Conservation (phyloP, 1,139 yeast species). For the Pichia sp. region DNA sequence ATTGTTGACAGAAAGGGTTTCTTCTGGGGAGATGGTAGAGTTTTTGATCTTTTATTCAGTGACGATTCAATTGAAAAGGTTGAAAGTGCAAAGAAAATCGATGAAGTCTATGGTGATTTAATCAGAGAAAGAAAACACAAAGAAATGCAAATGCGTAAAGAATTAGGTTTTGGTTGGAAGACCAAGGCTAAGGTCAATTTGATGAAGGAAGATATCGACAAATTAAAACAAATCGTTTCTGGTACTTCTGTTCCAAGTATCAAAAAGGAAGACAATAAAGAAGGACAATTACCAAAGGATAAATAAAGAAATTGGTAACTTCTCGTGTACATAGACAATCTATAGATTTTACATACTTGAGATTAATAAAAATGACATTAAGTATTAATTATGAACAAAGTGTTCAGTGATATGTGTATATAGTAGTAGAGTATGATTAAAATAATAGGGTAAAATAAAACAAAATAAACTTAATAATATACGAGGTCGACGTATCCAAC, state of each 20-base stretch:
- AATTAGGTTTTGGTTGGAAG: constrained; percentile 40
- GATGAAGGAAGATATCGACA: constrained; percentile 32
- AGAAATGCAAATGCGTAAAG: constrained; percentile 37
- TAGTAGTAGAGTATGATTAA: too few relatives aligned
- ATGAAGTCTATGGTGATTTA: constrained; percentile 39
- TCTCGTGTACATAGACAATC: not conserved
- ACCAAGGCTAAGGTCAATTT: constrained; percentile 33
- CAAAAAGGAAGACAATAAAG: constrained; percentile 4
- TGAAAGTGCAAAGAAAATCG: constrained; percentile 67
- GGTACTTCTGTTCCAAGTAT: constrained; percentile 27
- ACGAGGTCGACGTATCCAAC: constrained; percentile 25
- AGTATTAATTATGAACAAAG: too few relatives aligned
- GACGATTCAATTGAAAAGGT: constrained; percentile 75
- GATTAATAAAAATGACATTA: too few relatives aligned
- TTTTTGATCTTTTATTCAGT: constrained; percentile 76
- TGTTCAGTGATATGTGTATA: too few relatives aligned
- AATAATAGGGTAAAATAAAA: too few relatives aligned
- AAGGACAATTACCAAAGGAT: not conserved
- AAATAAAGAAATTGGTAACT: not conserved
- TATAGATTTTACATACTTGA: too few relatives aligned
- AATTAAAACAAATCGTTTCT: constrained; percentile 28
- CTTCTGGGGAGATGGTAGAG: constrained; percentile 92
- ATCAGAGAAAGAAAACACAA: constrained; percentile 32
- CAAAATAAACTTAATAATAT: constrained; percentile 15
- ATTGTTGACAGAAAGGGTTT: constrained; percentile 80